These are phyloP conservation scores for Mycena vulgaris DNA, from an alignment of 768 basidiomycete genomes.

Conservation along the genomic window DNA sequence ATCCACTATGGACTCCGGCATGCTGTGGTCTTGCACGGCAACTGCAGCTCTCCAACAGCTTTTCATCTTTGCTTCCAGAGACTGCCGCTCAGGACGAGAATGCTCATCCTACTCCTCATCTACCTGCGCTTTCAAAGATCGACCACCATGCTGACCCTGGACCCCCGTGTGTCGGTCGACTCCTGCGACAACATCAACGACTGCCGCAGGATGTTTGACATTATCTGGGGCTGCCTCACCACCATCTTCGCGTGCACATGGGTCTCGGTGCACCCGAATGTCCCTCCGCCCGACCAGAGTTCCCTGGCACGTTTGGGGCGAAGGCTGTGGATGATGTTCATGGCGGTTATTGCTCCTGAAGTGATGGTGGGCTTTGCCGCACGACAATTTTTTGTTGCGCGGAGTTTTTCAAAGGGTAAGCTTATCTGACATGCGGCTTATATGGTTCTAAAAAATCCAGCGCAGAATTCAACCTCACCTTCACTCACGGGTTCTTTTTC, in stretches of 20 bases:
- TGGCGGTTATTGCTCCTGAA: slow-evolving; percentile 46
- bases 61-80: too few relatives aligned
- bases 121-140: neutral
- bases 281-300: slow-evolving; percentile 34
- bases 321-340: slow-evolving; percentile 38
- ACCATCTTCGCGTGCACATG: slow-evolving; percentile 43
- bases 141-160: neutral
- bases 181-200: slow-evolving; percentile 24
- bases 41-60: too few relatives aligned
- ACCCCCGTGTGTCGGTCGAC: neutral
- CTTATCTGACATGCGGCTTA: neutral
- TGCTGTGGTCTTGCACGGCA: too few relatives aligned
- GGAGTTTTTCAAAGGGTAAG: neutral
- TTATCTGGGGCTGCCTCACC: slow-evolving; percentile 39
- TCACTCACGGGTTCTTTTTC: slow-evolving; percentile 44
- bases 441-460: neutral
- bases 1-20: too few relatives aligned
- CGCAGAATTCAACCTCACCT: slow-evolving; percentile 12
- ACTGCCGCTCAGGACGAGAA: too few relatives aligned
- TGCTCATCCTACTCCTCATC: slow-evolving; percentile 4
- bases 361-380: slow-evolving; percentile 43
- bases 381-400: slow-evolving; percentile 38
- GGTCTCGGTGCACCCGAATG: slow-evolving; percentile 44
- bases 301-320: slow-evolving; percentile 5
- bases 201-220: slow-evolving; percentile 31